Evolutionary conservation across 202 grass and related monocot genomes (phyloP).

Genomic region (Saccharum hybrid): DNA sequence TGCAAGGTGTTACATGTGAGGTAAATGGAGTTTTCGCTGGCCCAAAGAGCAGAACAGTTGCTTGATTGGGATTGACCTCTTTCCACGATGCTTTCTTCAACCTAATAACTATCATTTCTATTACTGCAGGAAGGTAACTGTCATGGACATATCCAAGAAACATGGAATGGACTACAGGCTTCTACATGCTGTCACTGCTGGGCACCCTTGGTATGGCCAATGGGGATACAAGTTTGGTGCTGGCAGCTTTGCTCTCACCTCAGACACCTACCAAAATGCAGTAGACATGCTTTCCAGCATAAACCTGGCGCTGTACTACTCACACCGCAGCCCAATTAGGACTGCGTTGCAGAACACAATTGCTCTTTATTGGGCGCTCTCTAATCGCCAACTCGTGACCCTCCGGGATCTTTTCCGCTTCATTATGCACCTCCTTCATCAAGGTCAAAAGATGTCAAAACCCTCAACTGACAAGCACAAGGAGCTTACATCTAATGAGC

Average conservation of each 20-base stretch:
- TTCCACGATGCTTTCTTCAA: not conserved
- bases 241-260: conserved; percentile 82
- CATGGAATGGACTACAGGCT: conserved; percentile 92
- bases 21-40: conserved; percentile 38
- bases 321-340: conserved; percentile 48
- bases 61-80: not conserved
- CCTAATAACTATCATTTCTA: not conserved
- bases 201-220: conserved; percentile 89
- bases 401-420: conserved; percentile 74
- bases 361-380: conserved; percentile 71
- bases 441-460: conserved; percentile 46
- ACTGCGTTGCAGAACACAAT: conserved; percentile 76
- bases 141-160: conserved; percentile 98
- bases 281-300: conserved; percentile 67
- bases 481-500: conserved; percentile 24
- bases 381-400: conserved; percentile 57
- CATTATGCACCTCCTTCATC: conserved; percentile 62
- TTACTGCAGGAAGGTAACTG: conserved; percentile 83
- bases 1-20: conserved; percentile 82
- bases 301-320: conserved; percentile 64
- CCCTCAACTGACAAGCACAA: conserved; percentile 19
- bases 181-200: conserved; percentile 72
- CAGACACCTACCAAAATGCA: conserved; percentile 67
- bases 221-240: conserved; percentile 96
- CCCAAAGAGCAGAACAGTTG: not conserved